Base-by-base conservation (phyloP, 306 rosid species). In the Fragaria iinumae region DNA sequence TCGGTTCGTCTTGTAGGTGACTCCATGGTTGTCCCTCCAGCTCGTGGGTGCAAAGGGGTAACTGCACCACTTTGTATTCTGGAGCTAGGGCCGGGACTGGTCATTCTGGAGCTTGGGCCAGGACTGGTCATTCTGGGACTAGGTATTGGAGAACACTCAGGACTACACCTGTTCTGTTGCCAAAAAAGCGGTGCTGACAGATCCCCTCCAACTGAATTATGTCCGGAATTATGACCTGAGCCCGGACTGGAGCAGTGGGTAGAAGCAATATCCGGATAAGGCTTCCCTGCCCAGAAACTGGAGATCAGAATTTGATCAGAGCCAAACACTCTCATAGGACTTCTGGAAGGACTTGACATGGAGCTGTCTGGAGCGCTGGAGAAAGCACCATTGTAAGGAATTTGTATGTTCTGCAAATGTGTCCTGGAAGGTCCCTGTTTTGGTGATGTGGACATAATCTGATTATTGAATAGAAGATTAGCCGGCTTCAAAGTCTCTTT, bases 191-290 rank as follows among this genome's bases (percentile, higher is more conserved):
- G 97, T 64, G 95, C 96, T 45, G 93, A 83, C 84, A 89, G 82
- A 86, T 94, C 97, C 77, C 98, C 98, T 75, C 98, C 97, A 76
- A 94, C 92, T 63, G 98, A 94, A 81, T 94, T 94, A 79, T 94
- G 96, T 73, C 98, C 96, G 66, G 98, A 94, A 81, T 90, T 94
- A 71, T 92, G 89, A 78, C 97, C 98, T 5, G 98, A 94, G 73
- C 97, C 98, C 21, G 97, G 98, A 86, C 98, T 94, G 53, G 98
- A 94, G 84, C 97, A 85, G 68, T 88, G 93, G 39, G 96, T 93
- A 72, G 98, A 94, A 60, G 88, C 83, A 77, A 82, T 71, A 79
- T 91, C 91, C 29, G 90, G 88, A 88, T 79, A 89, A 67, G 79
- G 77, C 81, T 84, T 90, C 74, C 86, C 89, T 7, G 87, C 83